Base-by-base conservation (phyloP, 2,329 filamentous ascomycete genomes). In the Sporothrix brunneoviolacea region DNA sequence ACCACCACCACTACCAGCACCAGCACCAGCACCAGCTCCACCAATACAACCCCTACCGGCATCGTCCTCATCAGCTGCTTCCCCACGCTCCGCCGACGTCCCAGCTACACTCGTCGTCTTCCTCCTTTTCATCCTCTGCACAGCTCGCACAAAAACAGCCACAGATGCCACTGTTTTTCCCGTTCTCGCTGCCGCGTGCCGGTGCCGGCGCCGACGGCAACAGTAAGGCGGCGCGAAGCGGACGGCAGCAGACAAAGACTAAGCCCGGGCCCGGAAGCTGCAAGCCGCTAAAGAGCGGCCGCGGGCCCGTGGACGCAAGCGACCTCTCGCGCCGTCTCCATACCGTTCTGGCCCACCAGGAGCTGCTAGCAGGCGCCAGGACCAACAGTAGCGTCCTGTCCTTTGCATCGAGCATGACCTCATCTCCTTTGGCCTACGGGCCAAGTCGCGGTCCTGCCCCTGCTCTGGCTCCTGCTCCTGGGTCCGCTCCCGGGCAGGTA, bases 291-390 rank as follows among this genome's bases (percentile, higher is more conserved):
- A 13, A n/a, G n/a, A n/a, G n/a, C 44, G 40, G 47, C 50, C 40
- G 27, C 12, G 24, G 35, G 10, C 46, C 46, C 16, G 68, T 82
- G 40, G 78, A 83, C 53, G 68, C 80, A 0, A 70, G 75, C 24
- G 79, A 83, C 50, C 64, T 83, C 24, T 70, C 71, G 10, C 70
- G 73, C 28, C 73, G 78, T 16, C 68, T 83, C 21, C 68, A 69
- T 43, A 55, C 70, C 10, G 73, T 82, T 16, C 64, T 78, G 13
- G 69, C 68, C 5, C 70, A 80, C 53, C 75, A 76, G 54, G 74
- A 74, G 53, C 22, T 10, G 16, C 30, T 24, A n/a, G 35, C 22
- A 10, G 21, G 33, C 4, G 33, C 28, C 2, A 6, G n/a, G 8
- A 1, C 18, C 9, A 6, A 7, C 15, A 35, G 22, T 16, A 46